Percentiles rank a stretch among this genome's conserved stretches.
phyloP scores from a whole-genome alignment of 2,329 filamentous ascomycete genomes.

The Colletotrichum cuscutae region DNA sequence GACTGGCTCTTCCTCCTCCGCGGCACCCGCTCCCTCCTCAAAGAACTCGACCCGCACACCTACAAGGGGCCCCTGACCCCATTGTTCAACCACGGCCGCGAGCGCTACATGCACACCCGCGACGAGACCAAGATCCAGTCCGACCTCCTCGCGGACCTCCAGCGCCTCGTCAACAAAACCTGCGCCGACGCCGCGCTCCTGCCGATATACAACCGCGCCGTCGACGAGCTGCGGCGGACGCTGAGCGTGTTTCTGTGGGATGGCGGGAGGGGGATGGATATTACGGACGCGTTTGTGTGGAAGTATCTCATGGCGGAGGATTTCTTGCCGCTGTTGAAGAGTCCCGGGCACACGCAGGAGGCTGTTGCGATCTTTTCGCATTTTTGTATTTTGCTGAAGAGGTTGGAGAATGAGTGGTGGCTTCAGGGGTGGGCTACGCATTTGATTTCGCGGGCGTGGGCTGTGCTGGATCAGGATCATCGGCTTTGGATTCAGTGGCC shows the following conservation, averaged over 20 bases:
- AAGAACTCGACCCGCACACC: conserved; percentile 35
- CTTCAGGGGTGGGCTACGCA: conserved; percentile 48
- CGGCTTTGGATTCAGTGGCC: conserved; percentile 46
- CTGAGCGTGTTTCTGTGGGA: conserved; percentile 34
- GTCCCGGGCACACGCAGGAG: conserved; percentile 40
- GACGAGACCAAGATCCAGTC: conserved; percentile 24
- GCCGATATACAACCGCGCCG: conserved; percentile 35
- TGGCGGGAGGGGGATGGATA: conserved; percentile 42
- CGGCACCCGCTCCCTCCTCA: conserved; percentile 41
- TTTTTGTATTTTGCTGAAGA: conserved; percentile 46
- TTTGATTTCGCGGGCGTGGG: conserved; percentile 45
- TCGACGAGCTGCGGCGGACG: conserved; percentile 37
- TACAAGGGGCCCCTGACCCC: conserved; percentile 36
- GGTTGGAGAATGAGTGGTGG: conserved; percentile 48
- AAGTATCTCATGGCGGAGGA: conserved; percentile 48
- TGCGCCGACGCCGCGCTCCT: conserved; percentile 36
- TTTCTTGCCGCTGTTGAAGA: conserved; percentile 47
- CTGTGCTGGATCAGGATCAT: conserved; percentile 49
- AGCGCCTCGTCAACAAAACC: conserved; percentile 35
- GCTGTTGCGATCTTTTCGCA: conserved; percentile 48
- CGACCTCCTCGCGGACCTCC: conserved; percentile 37
- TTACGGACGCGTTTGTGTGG: conserved; percentile 53
- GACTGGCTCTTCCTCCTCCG: conserved; percentile 46
- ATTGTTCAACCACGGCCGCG: conserved; percentile 39
- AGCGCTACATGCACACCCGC: conserved; percentile 37